Conservation (phyloP, 305 asterid genomes). For the Euphrasia arctica region DNA sequence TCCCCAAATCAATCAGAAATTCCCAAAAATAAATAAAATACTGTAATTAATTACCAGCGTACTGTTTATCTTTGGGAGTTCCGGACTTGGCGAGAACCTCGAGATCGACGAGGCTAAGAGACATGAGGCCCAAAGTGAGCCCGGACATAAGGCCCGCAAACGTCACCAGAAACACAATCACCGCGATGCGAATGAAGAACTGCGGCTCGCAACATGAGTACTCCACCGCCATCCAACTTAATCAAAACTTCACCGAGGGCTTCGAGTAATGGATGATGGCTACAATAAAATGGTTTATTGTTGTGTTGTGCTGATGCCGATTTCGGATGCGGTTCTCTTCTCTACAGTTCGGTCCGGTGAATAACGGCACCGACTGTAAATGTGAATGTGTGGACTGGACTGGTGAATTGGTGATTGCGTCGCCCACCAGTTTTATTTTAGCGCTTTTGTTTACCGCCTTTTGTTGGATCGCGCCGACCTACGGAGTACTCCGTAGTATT, state of each 20-base stretch:
- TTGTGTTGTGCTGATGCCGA: too few species aligned
- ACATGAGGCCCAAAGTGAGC: constrained; percentile 85
- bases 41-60: constrained; percentile 48
- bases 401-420: too few species aligned
- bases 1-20: neutral
- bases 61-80: constrained; percentile 45
- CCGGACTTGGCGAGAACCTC: constrained; percentile 90
- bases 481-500: too few species aligned
- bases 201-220: constrained; percentile 52
- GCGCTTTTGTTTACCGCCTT: too few species aligned
- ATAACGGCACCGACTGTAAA: too few species aligned
- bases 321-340: too few species aligned
- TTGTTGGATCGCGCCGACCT: too few species aligned
- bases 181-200: constrained; percentile 57
- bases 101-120: constrained; percentile 80
- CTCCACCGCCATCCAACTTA: constrained; percentile 59
- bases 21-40: neutral
- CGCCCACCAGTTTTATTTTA: too few species aligned
- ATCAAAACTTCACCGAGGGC: neutral
- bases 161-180: constrained; percentile 40
- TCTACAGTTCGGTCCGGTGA: too few species aligned
- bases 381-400: too few species aligned
- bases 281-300: too few species aligned
- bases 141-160: constrained; percentile 85
- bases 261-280: too few species aligned